Conservation (phyloP, 371 early-diverging fungal species). For the Saksenaea vasiformis region DNA sequence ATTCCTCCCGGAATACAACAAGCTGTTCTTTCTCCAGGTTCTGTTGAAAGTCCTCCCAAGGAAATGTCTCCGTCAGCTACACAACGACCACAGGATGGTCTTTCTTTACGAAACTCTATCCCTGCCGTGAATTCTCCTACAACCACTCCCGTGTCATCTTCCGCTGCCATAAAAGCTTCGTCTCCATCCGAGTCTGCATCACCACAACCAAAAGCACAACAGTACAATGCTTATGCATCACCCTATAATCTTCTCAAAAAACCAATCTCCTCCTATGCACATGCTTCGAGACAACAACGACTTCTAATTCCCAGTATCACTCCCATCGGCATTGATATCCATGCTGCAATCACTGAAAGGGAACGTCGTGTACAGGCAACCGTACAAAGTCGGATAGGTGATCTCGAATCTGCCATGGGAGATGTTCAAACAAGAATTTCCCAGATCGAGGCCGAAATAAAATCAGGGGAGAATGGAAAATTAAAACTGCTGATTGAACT, state of each 20-base stretch:
- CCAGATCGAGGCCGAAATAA: constrained; percentile 5
- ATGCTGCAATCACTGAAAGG: constrained; percentile 63
- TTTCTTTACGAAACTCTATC: constrained; percentile 20
- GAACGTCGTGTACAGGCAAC: constrained; percentile 64
- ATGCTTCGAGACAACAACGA: constrained; percentile 70
- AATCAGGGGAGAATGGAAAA: constrained; percentile 10
- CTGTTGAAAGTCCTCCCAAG: constrained; percentile 25
- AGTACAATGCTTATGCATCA: constrained; percentile 41
- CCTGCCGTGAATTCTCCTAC: constrained; percentile 14
- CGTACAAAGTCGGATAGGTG: constrained; percentile 67
- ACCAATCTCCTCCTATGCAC: constrained; percentile 47
- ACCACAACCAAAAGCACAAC: constrained; percentile 9
- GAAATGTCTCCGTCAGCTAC: constrained; percentile 21
- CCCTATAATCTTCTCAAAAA: constrained; percentile 59
- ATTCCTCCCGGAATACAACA: constrained; percentile 71
- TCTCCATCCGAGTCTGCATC: neutral
- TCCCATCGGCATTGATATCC: constrained; percentile 80
- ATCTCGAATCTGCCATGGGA: constrained; percentile 48
- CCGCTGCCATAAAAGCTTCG: neutral
- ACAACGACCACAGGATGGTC: constrained; percentile 26
- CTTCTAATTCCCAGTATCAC: constrained; percentile 73
- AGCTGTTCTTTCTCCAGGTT: constrained; percentile 56
- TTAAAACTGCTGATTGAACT: constrained; percentile 78
- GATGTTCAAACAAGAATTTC: constrained; percentile 7
- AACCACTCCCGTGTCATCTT: neutral